Percentiles rank a stretch among this genome's conserved stretches.
These are phyloP conservation scores for Monsonia emarginata DNA, from an alignment of 441 rosid genomes.

Conservation along the genomic window DNA sequence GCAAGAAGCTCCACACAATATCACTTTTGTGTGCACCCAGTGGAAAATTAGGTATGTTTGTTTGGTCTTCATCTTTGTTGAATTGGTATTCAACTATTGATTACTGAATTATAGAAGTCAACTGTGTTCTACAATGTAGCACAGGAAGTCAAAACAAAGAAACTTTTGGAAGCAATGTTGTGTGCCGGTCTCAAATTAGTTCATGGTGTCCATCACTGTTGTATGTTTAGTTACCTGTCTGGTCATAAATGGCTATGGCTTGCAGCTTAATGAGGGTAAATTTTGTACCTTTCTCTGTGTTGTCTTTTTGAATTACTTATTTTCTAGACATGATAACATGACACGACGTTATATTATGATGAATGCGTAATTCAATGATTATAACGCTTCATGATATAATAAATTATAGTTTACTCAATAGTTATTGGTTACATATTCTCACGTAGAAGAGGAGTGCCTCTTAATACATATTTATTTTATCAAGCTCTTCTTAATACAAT, in stretches of 20 bases:
- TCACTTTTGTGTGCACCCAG: background rate
- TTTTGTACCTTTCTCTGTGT: background rate
- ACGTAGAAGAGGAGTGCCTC: constrained; percentile 20
- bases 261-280: background rate
- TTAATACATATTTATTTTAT: constrained; percentile 19
- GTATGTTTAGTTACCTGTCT: background rate
- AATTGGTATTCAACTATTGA: background rate
- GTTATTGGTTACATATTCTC: constrained; percentile 16
- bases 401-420: background rate
- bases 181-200: background rate
- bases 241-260: background rate
- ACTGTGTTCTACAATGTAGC: background rate
- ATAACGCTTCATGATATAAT: background rate
- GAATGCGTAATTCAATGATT: background rate
- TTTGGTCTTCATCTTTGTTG: background rate
- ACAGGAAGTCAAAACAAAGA: background rate
- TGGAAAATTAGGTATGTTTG: background rate
- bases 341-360: background rate
- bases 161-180: background rate
- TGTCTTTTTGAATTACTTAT: background rate
- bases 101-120: background rate
- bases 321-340: background rate
- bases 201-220: background rate
- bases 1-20: too few species aligned
- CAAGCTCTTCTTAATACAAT: constrained; percentile 16